Evolutionary conservation across 345 rosid species (phyloP).

Genomic region (Punica granatum): DNA sequence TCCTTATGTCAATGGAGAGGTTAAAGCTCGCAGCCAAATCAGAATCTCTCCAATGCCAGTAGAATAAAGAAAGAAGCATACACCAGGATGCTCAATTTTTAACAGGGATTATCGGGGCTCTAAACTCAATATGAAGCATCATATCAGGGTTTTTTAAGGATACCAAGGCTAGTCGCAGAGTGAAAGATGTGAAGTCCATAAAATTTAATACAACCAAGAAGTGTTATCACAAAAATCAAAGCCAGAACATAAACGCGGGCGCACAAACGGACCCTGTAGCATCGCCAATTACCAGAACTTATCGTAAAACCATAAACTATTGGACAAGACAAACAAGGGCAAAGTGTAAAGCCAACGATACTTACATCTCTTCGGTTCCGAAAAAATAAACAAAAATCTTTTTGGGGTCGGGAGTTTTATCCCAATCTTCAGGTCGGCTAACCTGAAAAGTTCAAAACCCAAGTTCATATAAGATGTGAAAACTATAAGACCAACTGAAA

Average conservation of each 20-base stretch:
- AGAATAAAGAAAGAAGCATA: background rate
- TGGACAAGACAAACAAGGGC: background rate
- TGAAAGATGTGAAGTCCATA: background rate
- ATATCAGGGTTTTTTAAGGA: background rate
- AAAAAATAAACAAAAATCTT: constrained; percentile 78
- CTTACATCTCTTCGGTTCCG: constrained; percentile 94
- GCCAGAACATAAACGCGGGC: background rate
- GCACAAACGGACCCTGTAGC: background rate
- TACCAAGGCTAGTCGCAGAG: background rate
- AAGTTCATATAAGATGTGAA: background rate
- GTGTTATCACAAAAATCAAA: background rate
- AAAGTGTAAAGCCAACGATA: background rate
- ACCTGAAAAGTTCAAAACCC: constrained; percentile 43
- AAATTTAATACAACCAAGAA: background rate
- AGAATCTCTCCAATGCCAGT: background rate
- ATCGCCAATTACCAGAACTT: background rate
- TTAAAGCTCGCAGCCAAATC: background rate
- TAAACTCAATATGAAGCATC: background rate
- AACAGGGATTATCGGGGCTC: background rate
- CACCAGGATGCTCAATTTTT: background rate
- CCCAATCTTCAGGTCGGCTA: constrained; percentile 78
- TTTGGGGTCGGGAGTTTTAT: constrained; percentile 60
- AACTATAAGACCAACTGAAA: background rate
- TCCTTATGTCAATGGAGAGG: background rate
- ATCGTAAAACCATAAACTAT: background rate